phyloP scores from a whole-genome alignment of 495 filamentous ascomycete species.

The Ascobolus immersus region DNA sequence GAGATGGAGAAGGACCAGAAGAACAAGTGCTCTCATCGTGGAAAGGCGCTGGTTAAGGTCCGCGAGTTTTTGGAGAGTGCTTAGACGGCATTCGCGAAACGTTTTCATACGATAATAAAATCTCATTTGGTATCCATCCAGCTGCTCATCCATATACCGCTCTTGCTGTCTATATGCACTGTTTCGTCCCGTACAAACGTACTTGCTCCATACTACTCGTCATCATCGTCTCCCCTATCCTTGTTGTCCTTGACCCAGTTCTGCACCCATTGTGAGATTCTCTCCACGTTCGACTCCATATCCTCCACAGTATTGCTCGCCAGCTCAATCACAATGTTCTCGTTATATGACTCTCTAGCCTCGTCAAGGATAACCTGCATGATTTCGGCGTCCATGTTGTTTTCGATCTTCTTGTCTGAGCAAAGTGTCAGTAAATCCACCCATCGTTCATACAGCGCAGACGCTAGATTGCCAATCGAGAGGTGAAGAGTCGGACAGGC shows the following conservation, averaged over 20 bases:
- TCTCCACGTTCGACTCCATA: slow-evolving; percentile 62
- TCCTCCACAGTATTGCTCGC: slow-evolving; percentile 57
- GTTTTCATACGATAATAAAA: no score
- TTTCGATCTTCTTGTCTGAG: slow-evolving; percentile 63
- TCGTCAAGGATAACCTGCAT: slow-evolving; percentile 86
- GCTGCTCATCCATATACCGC: no score
- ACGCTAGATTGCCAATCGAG: no score
- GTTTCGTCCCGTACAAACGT: no score
- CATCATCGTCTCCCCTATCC: slow-evolving; percentile 6
- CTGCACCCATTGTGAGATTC: slow-evolving; percentile 58
- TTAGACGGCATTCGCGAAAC: no score
- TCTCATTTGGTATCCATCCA: no score
- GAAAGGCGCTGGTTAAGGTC: slow-evolving; percentile 59
- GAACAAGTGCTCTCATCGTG: slow-evolving; percentile 81
- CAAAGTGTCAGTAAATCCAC: slow-evolving; percentile 51
- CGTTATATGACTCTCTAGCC: slow-evolving; percentile 62
- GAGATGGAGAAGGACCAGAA: slow-evolving; percentile 88
- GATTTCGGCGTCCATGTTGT: slow-evolving; percentile 93
- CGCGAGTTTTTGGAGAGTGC: slow-evolving; percentile 65
- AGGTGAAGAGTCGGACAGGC: no score
- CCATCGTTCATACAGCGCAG: no score
- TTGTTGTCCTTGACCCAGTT: slow-evolving; percentile 45
- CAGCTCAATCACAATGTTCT: slow-evolving; percentile 75
- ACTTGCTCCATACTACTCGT: slow-evolving; percentile 1
- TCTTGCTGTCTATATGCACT: no score